Conservation (phyloP, 1,284 basidiomycete genomes). For the Sanghuangporus sanghuang region DNA sequence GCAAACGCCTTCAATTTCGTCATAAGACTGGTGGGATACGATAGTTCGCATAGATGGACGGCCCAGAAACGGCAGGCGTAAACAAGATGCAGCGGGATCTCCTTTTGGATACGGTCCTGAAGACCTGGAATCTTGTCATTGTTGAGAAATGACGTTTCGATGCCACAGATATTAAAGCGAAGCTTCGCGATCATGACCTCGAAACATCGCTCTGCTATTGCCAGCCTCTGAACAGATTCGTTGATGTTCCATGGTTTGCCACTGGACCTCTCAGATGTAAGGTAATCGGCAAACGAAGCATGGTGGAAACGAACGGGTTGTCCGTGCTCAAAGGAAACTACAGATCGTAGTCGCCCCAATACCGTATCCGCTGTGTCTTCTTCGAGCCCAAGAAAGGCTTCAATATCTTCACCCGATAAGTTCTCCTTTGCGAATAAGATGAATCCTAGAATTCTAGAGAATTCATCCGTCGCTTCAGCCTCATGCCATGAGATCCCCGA, state of each 20-base stretch:
- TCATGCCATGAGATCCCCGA: not conserved
- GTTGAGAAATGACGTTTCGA: slow-evolving; percentile 12
- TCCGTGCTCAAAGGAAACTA: not conserved
- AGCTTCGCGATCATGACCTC: not conserved
- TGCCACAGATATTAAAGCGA: slow-evolving; percentile 20
- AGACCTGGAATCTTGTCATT: slow-evolving; percentile 14
- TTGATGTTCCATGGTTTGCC: no score
- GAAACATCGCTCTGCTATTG: not conserved
- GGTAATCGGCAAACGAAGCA: not conserved
- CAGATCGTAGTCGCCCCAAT: not conserved
- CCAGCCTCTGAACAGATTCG: no score
- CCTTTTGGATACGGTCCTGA: not conserved
- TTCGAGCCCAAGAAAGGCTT: not conserved
- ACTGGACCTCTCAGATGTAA: no score
- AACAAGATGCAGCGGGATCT: slow-evolving; percentile 6
- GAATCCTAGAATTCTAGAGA: not conserved
- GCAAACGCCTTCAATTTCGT: not conserved
- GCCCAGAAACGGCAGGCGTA: slow-evolving; percentile 13
- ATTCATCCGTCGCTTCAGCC: not conserved
- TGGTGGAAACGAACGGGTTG: not conserved
- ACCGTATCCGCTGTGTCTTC: not conserved
- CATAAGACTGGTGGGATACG: not conserved
- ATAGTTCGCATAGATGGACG: not conserved
- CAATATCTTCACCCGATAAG: not conserved
- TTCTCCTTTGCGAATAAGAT: not conserved